Conservation (phyloP, 768 basidiomycete genomes). For the Lactifluus subvellereus region DNA sequence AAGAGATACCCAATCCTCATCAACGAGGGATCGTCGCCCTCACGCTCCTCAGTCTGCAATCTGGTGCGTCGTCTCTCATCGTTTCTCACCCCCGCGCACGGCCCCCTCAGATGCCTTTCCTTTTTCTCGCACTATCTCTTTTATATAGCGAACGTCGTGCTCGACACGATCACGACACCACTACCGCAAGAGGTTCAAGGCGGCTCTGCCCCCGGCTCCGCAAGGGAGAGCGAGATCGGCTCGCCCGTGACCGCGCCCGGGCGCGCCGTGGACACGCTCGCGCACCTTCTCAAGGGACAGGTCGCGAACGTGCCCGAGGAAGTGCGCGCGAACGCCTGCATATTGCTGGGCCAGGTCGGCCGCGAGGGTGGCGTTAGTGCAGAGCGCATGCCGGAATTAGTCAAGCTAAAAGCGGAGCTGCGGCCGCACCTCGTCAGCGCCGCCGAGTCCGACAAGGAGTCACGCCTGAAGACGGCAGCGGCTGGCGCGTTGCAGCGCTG, state of each 20-base stretch:
- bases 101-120: conserved; percentile 11
- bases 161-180: conserved; percentile 52
- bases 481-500: conserved; percentile 34
- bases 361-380: conserved; percentile 46
- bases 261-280: conserved; percentile 63
- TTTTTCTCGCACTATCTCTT: neutral
- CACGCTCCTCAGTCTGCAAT: conserved; percentile 64
- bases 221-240: conserved; percentile 38
- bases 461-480: conserved; percentile 37
- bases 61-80: conserved; percentile 41
- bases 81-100: neutral
- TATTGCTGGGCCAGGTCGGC: conserved; percentile 60
- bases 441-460: conserved; percentile 34
- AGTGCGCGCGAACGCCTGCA: conserved; percentile 70
- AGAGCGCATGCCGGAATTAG: conserved; percentile 32
- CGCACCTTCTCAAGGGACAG: conserved; percentile 51
- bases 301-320: conserved; percentile 55
- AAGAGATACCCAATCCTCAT: conserved; percentile 78
- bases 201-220: conserved; percentile 32
- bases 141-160: conserved; percentile 51
- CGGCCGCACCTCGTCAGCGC: conserved; percentile 47
- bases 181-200: conserved; percentile 38
- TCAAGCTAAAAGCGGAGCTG: conserved; percentile 45
- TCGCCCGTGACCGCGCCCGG: conserved; percentile 48
- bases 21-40: conserved; percentile 84